Evolutionary conservation across 148 eudicot species (phyloP).

Genomic region (Rhododendron ferrugineum): DNA sequence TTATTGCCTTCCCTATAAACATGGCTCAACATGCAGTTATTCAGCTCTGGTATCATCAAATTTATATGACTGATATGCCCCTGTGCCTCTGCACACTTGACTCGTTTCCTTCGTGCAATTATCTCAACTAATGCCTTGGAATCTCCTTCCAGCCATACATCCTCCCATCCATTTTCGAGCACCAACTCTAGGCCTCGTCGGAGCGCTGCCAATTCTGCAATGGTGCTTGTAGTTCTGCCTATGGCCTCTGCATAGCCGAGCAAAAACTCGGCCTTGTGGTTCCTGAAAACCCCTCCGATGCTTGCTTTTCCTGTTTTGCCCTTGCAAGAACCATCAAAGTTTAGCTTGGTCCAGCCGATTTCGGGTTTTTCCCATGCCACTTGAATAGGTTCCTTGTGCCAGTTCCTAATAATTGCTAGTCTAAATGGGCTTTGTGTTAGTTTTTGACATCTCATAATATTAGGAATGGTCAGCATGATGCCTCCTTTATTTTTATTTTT

Average conservation of each 20-base stretch:
- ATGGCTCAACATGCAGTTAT: conserved; percentile 55
- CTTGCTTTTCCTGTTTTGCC: conserved; percentile 59
- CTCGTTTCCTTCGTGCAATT: conserved; percentile 27
- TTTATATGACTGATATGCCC: conserved; percentile 45
- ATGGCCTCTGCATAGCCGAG: conserved; percentile 78
- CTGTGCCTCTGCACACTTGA: conserved; percentile 43
- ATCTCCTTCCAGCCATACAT: conserved; percentile 93
- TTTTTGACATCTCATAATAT: conserved; percentile 18
- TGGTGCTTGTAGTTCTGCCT: conserved; percentile 44
- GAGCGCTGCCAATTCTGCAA: conserved; percentile 72
- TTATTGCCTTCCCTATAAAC: conserved; percentile 76
- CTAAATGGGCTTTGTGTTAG: conserved; percentile 23
- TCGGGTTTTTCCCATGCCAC: conserved; percentile 78
- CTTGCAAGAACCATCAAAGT: conserved; percentile 80
- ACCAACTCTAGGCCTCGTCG: conserved; percentile 71
- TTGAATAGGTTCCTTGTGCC: conserved; percentile 48
- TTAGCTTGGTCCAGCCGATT: conserved; percentile 77
- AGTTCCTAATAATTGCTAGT: conserved; percentile 27
- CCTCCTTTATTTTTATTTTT: background rate
- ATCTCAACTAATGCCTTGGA: conserved; percentile 56
- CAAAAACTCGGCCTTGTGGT: conserved; percentile 67
- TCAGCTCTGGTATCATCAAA: conserved; percentile 42
- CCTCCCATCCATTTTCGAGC: conserved; percentile 56
- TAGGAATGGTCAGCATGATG: conserved; percentile 30
- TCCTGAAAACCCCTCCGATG: conserved; percentile 78